These are phyloP conservation scores for Talaromyces sp. DNA, from an alignment of 2,329 filamentous ascomycete species.

Conservation along the genomic window DNA sequence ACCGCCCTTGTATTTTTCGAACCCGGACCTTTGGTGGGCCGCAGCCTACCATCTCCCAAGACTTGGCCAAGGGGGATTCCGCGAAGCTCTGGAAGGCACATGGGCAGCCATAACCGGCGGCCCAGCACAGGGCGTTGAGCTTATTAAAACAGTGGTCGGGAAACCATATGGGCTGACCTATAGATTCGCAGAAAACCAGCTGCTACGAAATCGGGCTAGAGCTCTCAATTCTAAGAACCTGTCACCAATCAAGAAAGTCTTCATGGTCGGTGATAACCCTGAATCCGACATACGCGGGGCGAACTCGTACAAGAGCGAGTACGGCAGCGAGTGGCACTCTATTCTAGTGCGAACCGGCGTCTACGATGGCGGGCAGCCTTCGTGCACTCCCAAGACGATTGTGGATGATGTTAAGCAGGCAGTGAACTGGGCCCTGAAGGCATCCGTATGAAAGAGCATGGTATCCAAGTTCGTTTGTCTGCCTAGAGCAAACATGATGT, in stretches of 20 bases:
- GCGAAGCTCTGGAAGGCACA: conserved; percentile 71
- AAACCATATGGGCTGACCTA: conserved; percentile 79
- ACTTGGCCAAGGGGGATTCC: conserved; percentile 87
- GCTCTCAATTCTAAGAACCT: conserved; percentile 36
- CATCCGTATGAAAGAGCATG: conserved; percentile 13
- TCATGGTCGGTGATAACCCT: conserved; percentile 91
- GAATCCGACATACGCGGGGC: conserved; percentile 87
- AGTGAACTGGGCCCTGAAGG: conserved; percentile 68
- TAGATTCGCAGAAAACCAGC: conserved; percentile 71
- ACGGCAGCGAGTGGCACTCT: conserved; percentile 69
- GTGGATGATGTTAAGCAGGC: conserved; percentile 71
- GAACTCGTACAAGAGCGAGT: conserved; percentile 64
- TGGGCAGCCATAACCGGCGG: conserved; percentile 68
- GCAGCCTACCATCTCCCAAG: conserved; percentile 78
- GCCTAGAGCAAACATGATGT: not conserved
- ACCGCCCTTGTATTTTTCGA: conserved; percentile 78
- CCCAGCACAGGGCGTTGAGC: conserved; percentile 44
- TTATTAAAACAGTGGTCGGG: conserved; percentile 67
- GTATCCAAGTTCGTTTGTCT: not conserved
- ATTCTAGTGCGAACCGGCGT: conserved; percentile 78
- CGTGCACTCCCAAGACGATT: conserved; percentile 58
- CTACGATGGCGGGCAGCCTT: conserved; percentile 55
- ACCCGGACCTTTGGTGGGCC: conserved; percentile 86
- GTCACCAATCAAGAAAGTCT: conserved; percentile 64
- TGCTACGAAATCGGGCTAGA: conserved; percentile 56